Base-by-base conservation (phyloP, 2,329 filamentous ascomycete species). In the Pseudocercospora pini-densiflorae region DNA sequence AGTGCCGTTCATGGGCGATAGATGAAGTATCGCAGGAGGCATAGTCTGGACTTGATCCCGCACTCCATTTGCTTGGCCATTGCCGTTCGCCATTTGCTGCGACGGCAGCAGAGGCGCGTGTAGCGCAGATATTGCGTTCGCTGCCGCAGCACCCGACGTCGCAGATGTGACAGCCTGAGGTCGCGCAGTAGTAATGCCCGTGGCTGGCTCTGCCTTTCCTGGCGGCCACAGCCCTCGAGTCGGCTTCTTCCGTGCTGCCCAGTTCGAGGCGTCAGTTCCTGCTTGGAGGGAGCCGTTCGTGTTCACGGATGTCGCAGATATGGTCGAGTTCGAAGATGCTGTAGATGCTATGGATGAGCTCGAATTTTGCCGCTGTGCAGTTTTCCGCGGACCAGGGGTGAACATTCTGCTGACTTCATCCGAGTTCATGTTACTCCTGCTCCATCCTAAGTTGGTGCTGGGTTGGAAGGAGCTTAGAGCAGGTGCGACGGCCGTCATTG, bases 1-100 rank as follows among this genome's bases (percentile, higher is more conserved):
- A 0, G 94, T 98, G 65, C 93, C 92, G 76, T 99, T 99, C 75
- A 98, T 88, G 0, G 95, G 96, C 5, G 94, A 82, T 5, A 99
- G 87, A 68, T 93, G 93, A 49, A 97, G 86, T 23, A 97, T 89
- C 0, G 93, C 92, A 61, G 92, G 88, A 5, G 88, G 87, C 69
- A 71, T 71, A n/a, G 68, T 57, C 64, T 90, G 88, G 19, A 78
- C 75, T 36, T 83, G 81, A 60, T 76, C 70, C 45, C 85, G 79
- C 64, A 80, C 79, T 60, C 88, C 88, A 82, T 90, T 90, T 66
- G 80, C 85, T 79, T 83, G 89, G 10, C 82, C 71, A 66, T 79
- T 83, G 29, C 87, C 84, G 67, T 92, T 90, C 62, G 85, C 81
- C 77, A 89, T 85, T 70, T 92, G 89, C 69, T 58, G 55, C 31